Base-by-base conservation (phyloP, 2,329 filamentous ascomycete genomes). In the Colletotrichum melonis region DNA sequence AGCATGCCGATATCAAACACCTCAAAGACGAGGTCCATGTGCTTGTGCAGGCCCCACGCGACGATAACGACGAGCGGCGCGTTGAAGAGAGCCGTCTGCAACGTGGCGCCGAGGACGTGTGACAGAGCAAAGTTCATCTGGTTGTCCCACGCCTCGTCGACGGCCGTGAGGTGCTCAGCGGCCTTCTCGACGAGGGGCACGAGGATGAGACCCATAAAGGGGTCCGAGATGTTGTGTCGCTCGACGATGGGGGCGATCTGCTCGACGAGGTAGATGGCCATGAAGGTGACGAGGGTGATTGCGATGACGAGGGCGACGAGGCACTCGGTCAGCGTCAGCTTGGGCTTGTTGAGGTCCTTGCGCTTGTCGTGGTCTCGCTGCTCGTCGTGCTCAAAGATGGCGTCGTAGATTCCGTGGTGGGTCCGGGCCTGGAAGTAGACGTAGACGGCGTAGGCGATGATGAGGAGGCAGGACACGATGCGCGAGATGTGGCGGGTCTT, bases 61-160 rank as follows among this genome's bases (percentile, higher is more conserved):
- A 97, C 92, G 49, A 98, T 87, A 42, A 97, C 91, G 8, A 94
- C 92, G 4, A 98, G 88, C 0, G 95, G 95, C 0, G 92, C 94
- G 80, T 97, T 98, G 79, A 98, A 91, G 38, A 98, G 88, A 1
- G 95, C 94, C 0, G 95, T 98, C 83, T 98, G 95, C 72, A 98
- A 92, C 0, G 94, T 96, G 2, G 95, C 92, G 59, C 94, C 95
- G 55, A 98, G 90, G 66, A 97, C 94, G 81, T 98, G 95, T 57
- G 94, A 93, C 30, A 97, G 88, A 0, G 94, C 94, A 82, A 95
- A 92, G 84, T 97, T 97, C 88, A 95, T 95, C 80, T 93, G 91
- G 80, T 94, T 91, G 77, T 94, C 93, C 87, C 91, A 96, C 28
- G 94, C 94, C 86, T 97, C 94, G 77, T 97, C 94, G 72, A 97